Evolutionary conservation across 306 rosid genomes (phyloP).

Genomic region (Psophocarpus tetragonolobus): DNA sequence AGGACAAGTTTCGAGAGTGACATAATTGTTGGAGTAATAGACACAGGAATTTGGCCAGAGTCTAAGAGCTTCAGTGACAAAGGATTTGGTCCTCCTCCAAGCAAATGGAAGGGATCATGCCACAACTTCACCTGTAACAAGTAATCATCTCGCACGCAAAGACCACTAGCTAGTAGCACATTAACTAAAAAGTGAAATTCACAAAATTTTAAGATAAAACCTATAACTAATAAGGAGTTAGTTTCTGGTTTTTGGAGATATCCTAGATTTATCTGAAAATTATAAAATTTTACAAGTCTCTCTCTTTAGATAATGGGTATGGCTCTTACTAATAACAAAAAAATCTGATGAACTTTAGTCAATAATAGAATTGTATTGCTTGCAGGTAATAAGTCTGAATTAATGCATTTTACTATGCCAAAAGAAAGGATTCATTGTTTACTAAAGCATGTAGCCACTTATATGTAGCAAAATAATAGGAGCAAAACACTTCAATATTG

Average conservation of each 20-base stretch:
- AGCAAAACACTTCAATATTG: constrained; percentile 37
- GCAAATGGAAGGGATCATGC: constrained; percentile 51
- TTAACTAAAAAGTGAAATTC: too few species aligned
- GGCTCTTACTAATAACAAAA: too few species aligned
- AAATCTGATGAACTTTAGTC: too few species aligned
- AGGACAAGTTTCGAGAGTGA: constrained; percentile 29
- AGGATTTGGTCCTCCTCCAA: constrained; percentile 53
- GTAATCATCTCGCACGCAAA: constrained; percentile 15
- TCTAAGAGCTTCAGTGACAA: constrained; percentile 45
- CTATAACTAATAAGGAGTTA: too few species aligned
- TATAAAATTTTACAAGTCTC: too few species aligned
- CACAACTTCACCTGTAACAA: constrained; percentile 53
- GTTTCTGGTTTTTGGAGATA: too few species aligned
- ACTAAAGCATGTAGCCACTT: not conserved
- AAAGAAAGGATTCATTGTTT: not conserved
- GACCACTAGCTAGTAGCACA: too few species aligned
- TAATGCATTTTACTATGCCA: not conserved
- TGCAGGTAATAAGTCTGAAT: not conserved
- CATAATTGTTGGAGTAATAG: constrained; percentile 45
- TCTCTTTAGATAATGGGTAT: too few species aligned
- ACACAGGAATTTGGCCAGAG: constrained; percentile 50
- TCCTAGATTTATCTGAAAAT: too few species aligned
- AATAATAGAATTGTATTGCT: too few species aligned
- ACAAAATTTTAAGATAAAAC: too few species aligned
- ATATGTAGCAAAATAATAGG: constrained; percentile 53